Evolutionary conservation across 176 grass and related monocot species (phyloP), one percentile per base, ranked within the genome.

Genomic region (Poa pratensis): DNA sequence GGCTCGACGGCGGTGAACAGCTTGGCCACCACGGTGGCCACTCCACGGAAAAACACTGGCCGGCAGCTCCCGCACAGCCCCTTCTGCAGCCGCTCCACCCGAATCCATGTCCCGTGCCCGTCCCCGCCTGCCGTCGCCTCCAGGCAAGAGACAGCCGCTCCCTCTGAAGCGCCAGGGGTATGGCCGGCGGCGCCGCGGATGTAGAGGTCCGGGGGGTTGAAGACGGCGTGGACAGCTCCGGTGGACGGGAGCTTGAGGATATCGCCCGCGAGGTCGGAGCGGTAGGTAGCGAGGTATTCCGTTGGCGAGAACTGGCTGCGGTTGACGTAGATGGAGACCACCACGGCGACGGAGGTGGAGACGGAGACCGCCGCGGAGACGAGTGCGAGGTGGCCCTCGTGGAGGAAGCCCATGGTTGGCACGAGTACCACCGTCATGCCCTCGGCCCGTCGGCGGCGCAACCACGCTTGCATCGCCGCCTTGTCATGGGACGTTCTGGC

Each of bases 351-450:
- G 4, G 96, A 86, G 14, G 73, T 84, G 0, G 83, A 30, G 28
- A 34, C 23, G 53, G 67, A 26, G 64, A 88, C 43, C 11, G 92
- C 95, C 3, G 65, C 18, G 27, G 86, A 81, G 43, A 94, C 1
- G 64, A 98, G 96, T 1, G 96, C 87, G 67, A 98, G 91, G 90
- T 98, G 96, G 13, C 96, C 96, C 42, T 90, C 83, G 49, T 95
- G 96, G 57, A 95, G 96, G 78, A 90, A 98, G 28, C 96, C 96
- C 96, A 98, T 95, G 64, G 96, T 95, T 78, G 96, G 96, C 9
- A 98, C 93, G 0, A 98, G 58, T 2, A 88, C 93, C 1, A 98
- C 16, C 27, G 79, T 51, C 76, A 84, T 91, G 45, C 95, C 95
- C 68, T 93, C 82, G 4, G 61, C 87, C n/a, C 89, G 91, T 9